Percentiles rank a stretch among this genome's conserved stretches.
Evolutionary conservation across 371 early-diverging fungal species (phyloP).

Genomic region (Apophysomyces trapeziformis): DNA sequence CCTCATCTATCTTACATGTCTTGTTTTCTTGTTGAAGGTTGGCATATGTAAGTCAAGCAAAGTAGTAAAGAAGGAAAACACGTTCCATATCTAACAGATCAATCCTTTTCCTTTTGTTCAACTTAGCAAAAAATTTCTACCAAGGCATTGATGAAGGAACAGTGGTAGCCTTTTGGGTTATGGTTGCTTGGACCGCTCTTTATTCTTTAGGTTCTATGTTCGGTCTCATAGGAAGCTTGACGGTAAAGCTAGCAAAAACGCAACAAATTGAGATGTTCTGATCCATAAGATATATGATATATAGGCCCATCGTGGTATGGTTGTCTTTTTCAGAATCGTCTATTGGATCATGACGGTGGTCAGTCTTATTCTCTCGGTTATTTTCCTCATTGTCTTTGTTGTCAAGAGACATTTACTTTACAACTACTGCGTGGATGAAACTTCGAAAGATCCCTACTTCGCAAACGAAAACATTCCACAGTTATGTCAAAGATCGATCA

Average conservation of each 20-base stretch:
- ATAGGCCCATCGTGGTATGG: conserved; percentile 1
- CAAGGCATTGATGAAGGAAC: not conserved
- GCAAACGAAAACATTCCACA: not conserved
- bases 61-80: not conserved
- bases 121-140: not conserved
- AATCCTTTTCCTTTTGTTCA: not conserved
- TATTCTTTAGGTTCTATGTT: conserved; percentile 24
- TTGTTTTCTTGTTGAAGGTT: not conserved
- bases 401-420: conserved; percentile 14
- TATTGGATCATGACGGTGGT: conserved; percentile 23
- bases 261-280: not conserved
- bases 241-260: conserved; percentile 30
- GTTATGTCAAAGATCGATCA: not conserved
- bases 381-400: conserved; percentile 20
- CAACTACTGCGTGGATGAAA: conserved; percentile 20
- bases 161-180: not conserved
- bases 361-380: conserved; percentile 13
- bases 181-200: not conserved
- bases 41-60: not conserved
- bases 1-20: conserved; percentile 1
- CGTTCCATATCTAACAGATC: not conserved
- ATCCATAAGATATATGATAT: conserved; percentile 11
- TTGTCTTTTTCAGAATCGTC: conserved; percentile 12
- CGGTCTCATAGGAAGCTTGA: conserved; percentile 26
- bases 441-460: too few relatives aligned